A percentile compares a stretch with the other conserved stretches of the same genome.
phyloP scores from a whole-genome alignment of 495 filamentous ascomycete species.

The Acidomyces sp. region DNA sequence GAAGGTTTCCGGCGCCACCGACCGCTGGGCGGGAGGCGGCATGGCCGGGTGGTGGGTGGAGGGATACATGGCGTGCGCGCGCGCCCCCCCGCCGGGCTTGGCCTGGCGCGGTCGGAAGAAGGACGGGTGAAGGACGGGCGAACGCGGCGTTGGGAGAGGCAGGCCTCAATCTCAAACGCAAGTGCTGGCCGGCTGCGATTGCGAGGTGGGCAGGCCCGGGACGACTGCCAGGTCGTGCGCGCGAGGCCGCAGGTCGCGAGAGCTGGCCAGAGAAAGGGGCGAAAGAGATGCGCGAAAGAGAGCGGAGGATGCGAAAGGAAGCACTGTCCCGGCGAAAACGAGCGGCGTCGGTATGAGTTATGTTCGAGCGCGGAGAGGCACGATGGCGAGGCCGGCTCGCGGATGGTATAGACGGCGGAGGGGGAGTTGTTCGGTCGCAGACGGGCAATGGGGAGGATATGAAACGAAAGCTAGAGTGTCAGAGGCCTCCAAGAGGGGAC shows the following conservation, averaged over 20 bases:
- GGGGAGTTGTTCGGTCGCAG: no score
- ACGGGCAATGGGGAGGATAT: no score
- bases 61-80: slow-evolving; percentile 25
- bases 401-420: not conserved
- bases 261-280: not conserved
- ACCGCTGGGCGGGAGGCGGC: slow-evolving; percentile 48
- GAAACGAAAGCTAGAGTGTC: no score
- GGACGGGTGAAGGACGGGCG: slow-evolving; percentile 18
- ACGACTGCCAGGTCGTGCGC: slow-evolving; percentile 1
- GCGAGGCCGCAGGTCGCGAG: not conserved
- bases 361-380: not conserved
- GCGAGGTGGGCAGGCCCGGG: not conserved
- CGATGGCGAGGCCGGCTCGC: slow-evolving; percentile 12
- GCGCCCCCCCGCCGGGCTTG: no score
- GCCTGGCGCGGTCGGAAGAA: slow-evolving; percentile 1
- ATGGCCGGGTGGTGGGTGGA: slow-evolving; percentile 32
- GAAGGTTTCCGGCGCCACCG: slow-evolving; percentile 81
- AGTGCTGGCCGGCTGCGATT: not conserved
- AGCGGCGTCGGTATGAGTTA: not conserved
- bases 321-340: no score
- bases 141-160: slow-evolving; percentile 14
- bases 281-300: not conserved
- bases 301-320: not conserved
- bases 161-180: slow-evolving; percentile 16
- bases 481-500: no score